Percentiles rank a stretch among this genome's conserved stretches.
Evolutionary conservation across 768 basidiomycete genomes (phyloP).

Genomic region (Rhodotorula toruloides): DNA sequence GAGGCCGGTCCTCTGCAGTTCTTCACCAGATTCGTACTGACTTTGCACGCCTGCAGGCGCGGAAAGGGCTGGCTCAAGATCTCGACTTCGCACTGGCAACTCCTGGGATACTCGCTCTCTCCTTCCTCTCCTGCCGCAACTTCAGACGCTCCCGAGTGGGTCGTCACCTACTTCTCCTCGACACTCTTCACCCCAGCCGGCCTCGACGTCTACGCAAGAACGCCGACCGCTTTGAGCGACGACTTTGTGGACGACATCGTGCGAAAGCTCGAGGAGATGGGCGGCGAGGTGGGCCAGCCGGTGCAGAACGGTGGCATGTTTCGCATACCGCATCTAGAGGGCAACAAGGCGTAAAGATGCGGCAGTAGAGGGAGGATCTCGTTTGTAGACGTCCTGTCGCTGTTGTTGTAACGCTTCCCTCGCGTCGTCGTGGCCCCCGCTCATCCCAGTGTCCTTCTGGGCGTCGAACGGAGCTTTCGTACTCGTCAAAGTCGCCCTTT

Average conservation of each 20-base stretch:
- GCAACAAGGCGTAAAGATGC: too few species aligned
- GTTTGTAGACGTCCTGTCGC: too few species aligned
- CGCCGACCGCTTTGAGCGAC: slow-evolving; percentile 30
- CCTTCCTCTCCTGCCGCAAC: not conserved
- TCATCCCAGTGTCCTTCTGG: too few species aligned
- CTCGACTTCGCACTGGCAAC: slow-evolving; percentile 50
- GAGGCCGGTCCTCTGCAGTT: too few species aligned
- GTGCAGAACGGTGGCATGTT: slow-evolving; percentile 28
- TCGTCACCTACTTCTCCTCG: slow-evolving; percentile 49
- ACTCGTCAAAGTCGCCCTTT: too few species aligned
- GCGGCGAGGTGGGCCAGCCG: slow-evolving; percentile 40
- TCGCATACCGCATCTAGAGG: slow-evolving; percentile 5
- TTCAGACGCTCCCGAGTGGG: slow-evolving; percentile 37
- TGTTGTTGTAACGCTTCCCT: too few species aligned
- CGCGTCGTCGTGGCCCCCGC: too few species aligned
- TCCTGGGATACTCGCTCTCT: slow-evolving; percentile 45
- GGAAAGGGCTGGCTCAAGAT: slow-evolving; percentile 49
- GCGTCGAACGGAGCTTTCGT: too few species aligned
- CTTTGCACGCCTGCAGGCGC: slow-evolving; percentile 46
- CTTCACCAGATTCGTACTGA: too few species aligned
- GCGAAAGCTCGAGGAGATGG: slow-evolving; percentile 28
- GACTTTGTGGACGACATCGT: slow-evolving; percentile 33
- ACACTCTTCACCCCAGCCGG: slow-evolving; percentile 53
- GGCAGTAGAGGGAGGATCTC: too few species aligned
- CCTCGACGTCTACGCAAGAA: slow-evolving; percentile 48